phyloP scores from a whole-genome alignment of 768 basidiomycete genomes.

The Russula sp. region DNA sequence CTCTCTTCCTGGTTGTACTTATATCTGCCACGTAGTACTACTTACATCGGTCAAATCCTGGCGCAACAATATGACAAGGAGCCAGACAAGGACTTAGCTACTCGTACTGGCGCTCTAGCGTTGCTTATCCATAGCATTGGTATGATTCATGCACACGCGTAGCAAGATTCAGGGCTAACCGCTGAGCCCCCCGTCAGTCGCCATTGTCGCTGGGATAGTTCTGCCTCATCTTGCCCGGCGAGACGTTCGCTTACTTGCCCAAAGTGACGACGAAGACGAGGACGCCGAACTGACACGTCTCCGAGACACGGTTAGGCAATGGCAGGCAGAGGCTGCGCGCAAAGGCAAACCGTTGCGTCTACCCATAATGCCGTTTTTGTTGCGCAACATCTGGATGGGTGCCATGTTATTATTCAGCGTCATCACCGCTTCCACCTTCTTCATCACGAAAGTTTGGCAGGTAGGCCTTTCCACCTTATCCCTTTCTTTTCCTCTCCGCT shows the following conservation, averaged over 20 bases:
- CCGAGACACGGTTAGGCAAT: constrained; percentile 60
- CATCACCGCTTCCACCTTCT: constrained; percentile 80
- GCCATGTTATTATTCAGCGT: constrained; percentile 74
- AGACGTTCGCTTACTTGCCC: constrained; percentile 70
- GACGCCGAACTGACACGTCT: constrained; percentile 69
- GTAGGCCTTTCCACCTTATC: constrained; percentile 29
- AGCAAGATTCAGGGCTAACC: constrained; percentile 7
- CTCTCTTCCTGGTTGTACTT: constrained; percentile 4
- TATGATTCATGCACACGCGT: constrained; percentile 31
- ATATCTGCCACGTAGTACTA: constrained; percentile 48
- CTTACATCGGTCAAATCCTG: constrained; percentile 93
- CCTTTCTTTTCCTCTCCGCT: neutral
- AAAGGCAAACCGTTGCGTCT: constrained; percentile 68
- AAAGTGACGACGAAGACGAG: constrained; percentile 62
- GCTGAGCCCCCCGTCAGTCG: constrained; percentile 45
- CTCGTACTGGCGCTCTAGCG: constrained; percentile 78
- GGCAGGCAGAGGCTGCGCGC: constrained; percentile 79
- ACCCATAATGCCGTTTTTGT: constrained; percentile 83
- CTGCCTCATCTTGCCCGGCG: constrained; percentile 78
- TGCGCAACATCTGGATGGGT: constrained; percentile 91
- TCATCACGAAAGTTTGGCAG: constrained; percentile 71
- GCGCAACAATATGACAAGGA: constrained; percentile 65
- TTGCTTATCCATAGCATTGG: constrained; percentile 88
- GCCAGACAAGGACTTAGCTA: constrained; percentile 78
- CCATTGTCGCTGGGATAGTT: constrained; percentile 72